A percentile compares a stretch with the other conserved stretches of the same genome.
These are phyloP conservation scores for grape (Vitis vinifera) DNA, from an alignment of 164 flowering plant species.

Conservation along the genomic window DNA sequence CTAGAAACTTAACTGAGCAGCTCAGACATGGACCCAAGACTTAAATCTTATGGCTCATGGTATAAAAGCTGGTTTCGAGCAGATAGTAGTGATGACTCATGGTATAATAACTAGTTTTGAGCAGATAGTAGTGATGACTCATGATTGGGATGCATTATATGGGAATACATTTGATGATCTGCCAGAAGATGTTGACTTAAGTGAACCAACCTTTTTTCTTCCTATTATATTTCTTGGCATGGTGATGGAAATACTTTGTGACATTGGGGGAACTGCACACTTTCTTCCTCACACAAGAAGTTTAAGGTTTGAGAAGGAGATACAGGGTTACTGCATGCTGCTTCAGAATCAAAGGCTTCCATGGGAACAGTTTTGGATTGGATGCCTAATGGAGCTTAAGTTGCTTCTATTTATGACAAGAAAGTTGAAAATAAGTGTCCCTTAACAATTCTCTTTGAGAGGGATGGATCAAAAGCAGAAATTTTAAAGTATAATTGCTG, in stretches of 20 bases:
- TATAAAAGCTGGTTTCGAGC: too few species aligned
- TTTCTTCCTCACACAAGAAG: conserved; percentile 40
- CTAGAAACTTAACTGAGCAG: too few species aligned
- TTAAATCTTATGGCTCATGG: too few species aligned
- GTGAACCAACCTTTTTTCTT: conserved; percentile 25
- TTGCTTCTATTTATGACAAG: conserved; percentile 69
- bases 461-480: conserved; percentile 47
- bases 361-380: conserved; percentile 72
- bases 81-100: not conserved
- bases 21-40: too few species aligned
- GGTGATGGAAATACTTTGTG: conserved; percentile 97
- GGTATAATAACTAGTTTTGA: conserved; percentile 71
- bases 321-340: conserved; percentile 71
- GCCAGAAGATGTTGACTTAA: conserved; percentile 57
- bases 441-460: conserved; percentile 72
- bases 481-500: conserved; percentile 66
- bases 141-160: conserved; percentile 90
- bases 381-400: conserved; percentile 81
- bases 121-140: conserved; percentile 84
- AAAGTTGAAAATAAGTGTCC: conserved; percentile 57
- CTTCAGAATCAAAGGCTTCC: conserved; percentile 69
- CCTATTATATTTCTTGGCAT: conserved; percentile 65
- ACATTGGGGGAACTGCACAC: conserved; percentile 45
- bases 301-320: conserved; percentile 92
- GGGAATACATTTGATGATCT: conserved; percentile 62